Percentiles rank a stretch among this genome's conserved stretches.
These are phyloP conservation scores for Gaeumannomyces sp. DNA, from an alignment of 2,329 filamentous ascomycete genomes.

Conservation along the genomic window DNA sequence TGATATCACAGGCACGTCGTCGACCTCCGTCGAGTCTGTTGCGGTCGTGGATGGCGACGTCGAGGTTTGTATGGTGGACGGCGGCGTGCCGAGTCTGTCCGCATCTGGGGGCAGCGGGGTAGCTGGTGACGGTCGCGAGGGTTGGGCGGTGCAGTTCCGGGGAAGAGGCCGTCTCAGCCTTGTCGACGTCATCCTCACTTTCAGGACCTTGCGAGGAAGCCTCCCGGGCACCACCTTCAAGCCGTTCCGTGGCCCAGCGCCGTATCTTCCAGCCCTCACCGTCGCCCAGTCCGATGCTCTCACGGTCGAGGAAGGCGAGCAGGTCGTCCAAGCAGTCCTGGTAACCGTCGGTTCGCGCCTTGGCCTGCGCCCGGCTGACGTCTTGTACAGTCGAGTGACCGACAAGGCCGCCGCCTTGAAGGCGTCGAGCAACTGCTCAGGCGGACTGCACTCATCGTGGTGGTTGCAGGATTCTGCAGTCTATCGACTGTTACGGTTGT, in stretches of 20 bases:
- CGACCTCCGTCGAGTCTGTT: constrained; percentile 14
- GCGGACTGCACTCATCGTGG: constrained; percentile 30
- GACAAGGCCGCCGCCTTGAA: constrained; percentile 91
- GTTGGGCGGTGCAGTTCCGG: constrained; percentile 48
- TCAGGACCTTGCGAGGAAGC: constrained; percentile 13
- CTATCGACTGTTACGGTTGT: background rate
- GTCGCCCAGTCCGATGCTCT: constrained; percentile 70
- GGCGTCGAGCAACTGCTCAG: constrained; percentile 70
- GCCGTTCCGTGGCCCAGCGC: constrained; percentile 61
- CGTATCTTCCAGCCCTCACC: constrained; percentile 65
- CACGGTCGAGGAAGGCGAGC: constrained; percentile 75
- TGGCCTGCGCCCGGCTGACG: constrained; percentile 72
- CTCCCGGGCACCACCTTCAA: constrained; percentile 56
- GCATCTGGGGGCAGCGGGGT: constrained; percentile 21
- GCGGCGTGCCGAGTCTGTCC: constrained; percentile 29
- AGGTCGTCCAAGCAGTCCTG: constrained; percentile 92
- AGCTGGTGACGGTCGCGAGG: constrained; percentile 13
- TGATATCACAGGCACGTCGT: constrained; percentile 27
- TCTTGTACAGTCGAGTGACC: constrained; percentile 95
- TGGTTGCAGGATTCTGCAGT: background rate
- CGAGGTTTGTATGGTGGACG: constrained; percentile 13
- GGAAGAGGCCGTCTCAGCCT: constrained; percentile 53
- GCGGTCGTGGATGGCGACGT: constrained; percentile 12
- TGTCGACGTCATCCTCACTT: constrained; percentile 57
- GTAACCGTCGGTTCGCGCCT: constrained; percentile 75